phyloP scores from a whole-genome alignment of 768 basidiomycete genomes.

The Dictyophora rubrovolvata region DNA sequence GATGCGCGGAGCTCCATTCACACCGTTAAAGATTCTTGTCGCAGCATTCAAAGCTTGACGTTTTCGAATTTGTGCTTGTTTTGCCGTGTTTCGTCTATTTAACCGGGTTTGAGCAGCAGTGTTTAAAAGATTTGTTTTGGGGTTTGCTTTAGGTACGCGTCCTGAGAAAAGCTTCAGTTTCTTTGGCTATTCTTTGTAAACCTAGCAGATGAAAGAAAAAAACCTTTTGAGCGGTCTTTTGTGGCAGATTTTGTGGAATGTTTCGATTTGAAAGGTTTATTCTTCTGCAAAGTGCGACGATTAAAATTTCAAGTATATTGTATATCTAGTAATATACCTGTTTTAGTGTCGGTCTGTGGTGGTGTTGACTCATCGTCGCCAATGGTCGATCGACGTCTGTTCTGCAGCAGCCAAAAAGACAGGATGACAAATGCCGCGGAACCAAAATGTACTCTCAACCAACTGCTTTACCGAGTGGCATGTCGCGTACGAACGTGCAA shows the following conservation, averaged over 20 bases:
- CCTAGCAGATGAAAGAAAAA: background rate
- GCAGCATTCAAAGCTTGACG: constrained; percentile 56
- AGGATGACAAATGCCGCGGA: too few relatives aligned
- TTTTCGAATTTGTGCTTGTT: constrained; percentile 71
- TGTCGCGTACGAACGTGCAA: too few relatives aligned
- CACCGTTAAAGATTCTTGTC: constrained; percentile 68
- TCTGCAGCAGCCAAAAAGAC: too few relatives aligned
- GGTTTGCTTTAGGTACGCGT: constrained; percentile 42
- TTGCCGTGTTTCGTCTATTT: constrained; percentile 77
- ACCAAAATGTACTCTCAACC: too few relatives aligned
- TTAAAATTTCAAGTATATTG: background rate
- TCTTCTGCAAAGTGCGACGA: constrained; percentile 40
- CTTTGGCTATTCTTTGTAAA: background rate
- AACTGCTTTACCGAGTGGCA: too few relatives aligned
- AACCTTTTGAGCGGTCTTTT: constrained; percentile 80
- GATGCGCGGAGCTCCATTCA: constrained; percentile 73
- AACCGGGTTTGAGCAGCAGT: constrained; percentile 59
- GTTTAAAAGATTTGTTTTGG: constrained; percentile 39
- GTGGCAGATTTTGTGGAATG: constrained; percentile 79
- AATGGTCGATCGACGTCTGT: too few relatives aligned
- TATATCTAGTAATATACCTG: constrained; percentile 38
- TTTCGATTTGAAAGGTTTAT: constrained; percentile 88
- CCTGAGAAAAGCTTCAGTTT: constrained; percentile 28
- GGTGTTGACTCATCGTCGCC: constrained; percentile 29
- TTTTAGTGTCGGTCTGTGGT: constrained; percentile 77